Evolutionary conservation across 2,329 filamentous ascomycete species (phyloP).

Genomic region (Trichophyton verrucosum): DNA sequence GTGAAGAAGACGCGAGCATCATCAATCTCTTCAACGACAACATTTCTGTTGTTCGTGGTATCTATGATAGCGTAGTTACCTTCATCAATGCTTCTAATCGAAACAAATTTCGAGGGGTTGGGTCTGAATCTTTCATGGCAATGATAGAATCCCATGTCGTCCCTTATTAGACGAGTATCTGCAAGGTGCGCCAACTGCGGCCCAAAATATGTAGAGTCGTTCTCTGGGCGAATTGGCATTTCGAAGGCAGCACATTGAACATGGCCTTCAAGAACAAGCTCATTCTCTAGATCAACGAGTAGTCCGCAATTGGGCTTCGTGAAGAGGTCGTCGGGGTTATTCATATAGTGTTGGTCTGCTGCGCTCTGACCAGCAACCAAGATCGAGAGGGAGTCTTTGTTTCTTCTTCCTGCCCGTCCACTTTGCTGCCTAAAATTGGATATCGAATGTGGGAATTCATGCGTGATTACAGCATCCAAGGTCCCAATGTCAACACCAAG

Average conservation of each 20-base stretch:
- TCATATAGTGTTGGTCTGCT: conserved; percentile 94
- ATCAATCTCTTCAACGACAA: conserved; percentile 82
- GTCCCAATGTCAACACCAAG: conserved; percentile 91
- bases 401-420: conserved; percentile 78
- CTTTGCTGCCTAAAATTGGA: conserved; percentile 91
- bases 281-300: conserved; percentile 82
- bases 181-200: conserved; percentile 59
- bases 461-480: conserved; percentile 82
- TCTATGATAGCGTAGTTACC: conserved; percentile 92
- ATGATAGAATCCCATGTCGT: conserved; percentile 73
- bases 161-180: conserved; percentile 58
- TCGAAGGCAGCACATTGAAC: conserved; percentile 92
- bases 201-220: conserved; percentile 71
- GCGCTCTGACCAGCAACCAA: conserved; percentile 81
- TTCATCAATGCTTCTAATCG: conserved; percentile 80
- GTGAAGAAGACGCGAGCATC: conserved; percentile 90
- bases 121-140: conserved; percentile 82
- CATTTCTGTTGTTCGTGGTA: conserved; percentile 63
- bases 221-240: conserved; percentile 71
- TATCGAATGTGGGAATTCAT: conserved; percentile 92
- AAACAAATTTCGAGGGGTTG: conserved; percentile 66
- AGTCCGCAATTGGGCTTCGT: conserved; percentile 80
- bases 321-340: conserved; percentile 83
- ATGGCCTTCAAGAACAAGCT: conserved; percentile 84
- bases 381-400: conserved; percentile 84